A percentile compares a stretch with the other conserved stretches of the same genome.
These are phyloP conservation scores for Populus trichocarpa DNA, from an alignment of 441 rosid genomes.

Conservation along the genomic window DNA sequence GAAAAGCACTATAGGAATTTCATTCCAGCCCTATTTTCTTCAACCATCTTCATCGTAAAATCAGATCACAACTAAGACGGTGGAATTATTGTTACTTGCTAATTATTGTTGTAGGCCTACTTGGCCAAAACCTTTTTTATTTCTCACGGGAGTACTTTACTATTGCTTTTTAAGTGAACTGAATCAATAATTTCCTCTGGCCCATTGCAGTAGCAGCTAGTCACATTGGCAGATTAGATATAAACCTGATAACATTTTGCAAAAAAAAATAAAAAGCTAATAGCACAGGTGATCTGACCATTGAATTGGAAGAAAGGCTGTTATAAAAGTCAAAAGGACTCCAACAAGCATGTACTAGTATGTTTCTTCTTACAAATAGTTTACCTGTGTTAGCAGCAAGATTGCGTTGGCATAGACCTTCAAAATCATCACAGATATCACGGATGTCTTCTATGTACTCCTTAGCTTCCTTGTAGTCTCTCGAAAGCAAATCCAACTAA, in stretches of 20 bases:
- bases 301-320: background rate
- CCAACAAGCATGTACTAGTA: background rate
- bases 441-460: conserved; percentile 86
- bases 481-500: conserved; percentile 83
- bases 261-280: background rate
- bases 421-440: conserved; percentile 88
- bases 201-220: background rate
- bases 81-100: background rate
- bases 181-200: background rate
- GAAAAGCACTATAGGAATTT: background rate
- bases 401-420: conserved; percentile 87
- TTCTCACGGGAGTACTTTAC: background rate
- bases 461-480: conserved; percentile 76
- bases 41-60: no score
- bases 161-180: background rate
- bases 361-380: background rate
- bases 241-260: background rate
- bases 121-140: background rate
- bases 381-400: conserved; percentile 95
- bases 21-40: no score
- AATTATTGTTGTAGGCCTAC: background rate
- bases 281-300: background rate
- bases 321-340: background rate
- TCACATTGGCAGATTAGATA: background rate
- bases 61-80: no score